Conservation (phyloP, 2,329 filamentous ascomycete species). For the Neonectria ditissima region DNA sequence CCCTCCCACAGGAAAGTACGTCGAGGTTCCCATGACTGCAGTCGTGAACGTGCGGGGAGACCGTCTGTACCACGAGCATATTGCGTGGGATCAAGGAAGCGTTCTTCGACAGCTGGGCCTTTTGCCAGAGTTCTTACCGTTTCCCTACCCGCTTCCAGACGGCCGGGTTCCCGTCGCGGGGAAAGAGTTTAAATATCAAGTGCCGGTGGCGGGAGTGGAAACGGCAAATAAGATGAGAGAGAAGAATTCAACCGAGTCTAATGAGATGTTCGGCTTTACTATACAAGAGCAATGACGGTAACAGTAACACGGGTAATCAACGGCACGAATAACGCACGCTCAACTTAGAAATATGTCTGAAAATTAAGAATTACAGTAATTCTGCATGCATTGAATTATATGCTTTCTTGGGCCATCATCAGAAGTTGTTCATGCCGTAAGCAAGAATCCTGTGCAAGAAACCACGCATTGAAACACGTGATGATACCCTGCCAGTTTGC, state of each 20-base stretch:
- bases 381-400: no score
- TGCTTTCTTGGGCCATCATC: no score
- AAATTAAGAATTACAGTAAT: no score
- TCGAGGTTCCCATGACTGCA: constrained; percentile 70
- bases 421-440: no score
- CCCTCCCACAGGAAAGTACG: constrained; percentile 63
- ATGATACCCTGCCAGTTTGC: background rate
- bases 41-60: constrained; percentile 74
- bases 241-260: constrained; percentile 47
- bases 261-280: constrained; percentile 47
- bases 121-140: constrained; percentile 70
- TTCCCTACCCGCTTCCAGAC: constrained; percentile 64
- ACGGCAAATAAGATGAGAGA: constrained; percentile 50
- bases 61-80: constrained; percentile 73
- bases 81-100: constrained; percentile 76
- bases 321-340: no score
- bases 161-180: constrained; percentile 44
- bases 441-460: constrained; percentile 29
- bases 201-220: constrained; percentile 49
- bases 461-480: background rate
- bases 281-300: constrained; percentile 17
- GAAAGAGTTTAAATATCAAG: constrained; percentile 44
- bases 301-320: no score
- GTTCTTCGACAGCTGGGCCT: constrained; percentile 70
- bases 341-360: no score